Percentiles rank a stretch among this genome's conserved stretches.
Evolutionary conservation across 257 asterid genomes (phyloP).

Genomic region (Solanum sparsipilum): DNA sequence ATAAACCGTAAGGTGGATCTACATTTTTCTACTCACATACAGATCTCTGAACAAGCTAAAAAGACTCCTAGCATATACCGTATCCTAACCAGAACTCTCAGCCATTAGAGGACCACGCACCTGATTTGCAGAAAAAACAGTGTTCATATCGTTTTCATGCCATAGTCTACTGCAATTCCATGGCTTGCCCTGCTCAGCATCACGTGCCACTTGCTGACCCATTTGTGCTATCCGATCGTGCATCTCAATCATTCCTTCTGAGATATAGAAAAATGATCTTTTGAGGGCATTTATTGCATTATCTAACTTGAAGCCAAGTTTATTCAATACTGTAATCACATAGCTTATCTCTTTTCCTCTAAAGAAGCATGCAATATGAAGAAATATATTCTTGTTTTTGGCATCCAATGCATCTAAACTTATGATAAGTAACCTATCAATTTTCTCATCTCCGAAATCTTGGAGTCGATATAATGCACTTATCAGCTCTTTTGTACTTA

Average conservation of each 20-base stretch:
- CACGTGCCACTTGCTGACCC: neutral
- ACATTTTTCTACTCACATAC: neutral
- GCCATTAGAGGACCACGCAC: neutral
- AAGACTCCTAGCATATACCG: neutral
- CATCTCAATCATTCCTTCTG: neutral
- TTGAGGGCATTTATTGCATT: neutral
- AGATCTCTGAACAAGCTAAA: neutral
- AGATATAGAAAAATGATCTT: neutral
- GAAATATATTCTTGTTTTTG: neutral
- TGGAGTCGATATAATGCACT: neutral
- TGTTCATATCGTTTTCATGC: neutral
- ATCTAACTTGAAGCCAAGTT: neutral
- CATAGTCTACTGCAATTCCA: neutral
- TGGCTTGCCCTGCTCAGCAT: neutral
- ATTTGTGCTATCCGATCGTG: neutral
- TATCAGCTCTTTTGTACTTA: neutral
- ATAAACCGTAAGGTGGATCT: too few relatives aligned
- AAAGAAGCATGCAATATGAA: slow-evolving; percentile 1
- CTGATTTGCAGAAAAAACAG: neutral
- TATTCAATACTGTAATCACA: neutral
- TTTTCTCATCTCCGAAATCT: neutral
- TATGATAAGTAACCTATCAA: neutral
- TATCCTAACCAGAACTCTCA: neutral
- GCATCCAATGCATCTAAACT: neutral
- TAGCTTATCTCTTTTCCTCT: neutral